Evolutionary conservation across 129 eudicot species (phyloP), one percentile per base, ranked within the genome.

Genomic region (Sambucus nigra): DNA sequence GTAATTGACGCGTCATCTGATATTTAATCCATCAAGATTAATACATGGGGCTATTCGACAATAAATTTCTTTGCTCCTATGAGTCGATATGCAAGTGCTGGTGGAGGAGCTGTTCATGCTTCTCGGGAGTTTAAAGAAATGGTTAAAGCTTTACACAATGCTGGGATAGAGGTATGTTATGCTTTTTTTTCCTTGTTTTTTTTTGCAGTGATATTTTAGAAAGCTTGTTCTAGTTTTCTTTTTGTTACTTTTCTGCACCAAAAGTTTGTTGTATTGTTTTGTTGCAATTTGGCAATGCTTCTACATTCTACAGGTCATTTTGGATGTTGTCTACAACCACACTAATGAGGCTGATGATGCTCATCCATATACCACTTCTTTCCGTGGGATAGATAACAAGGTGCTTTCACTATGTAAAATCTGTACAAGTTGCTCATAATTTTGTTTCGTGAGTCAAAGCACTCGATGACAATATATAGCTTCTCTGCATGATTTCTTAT

Each of bases 41-140:
- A 92, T 61, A 92, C 99, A 46, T 92, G 99, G 99, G 99, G 99
- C 40, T 92, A 92, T 69, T 92, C 99, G 53, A 92, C 99, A 58
- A 80, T 92, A 59, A 92, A 92, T 68, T 92, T 92, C 79, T 92
- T 92, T 73, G 87, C 99, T 53, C 99, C 96, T 27, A 92, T 92
- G 99, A 80, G 87, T 73, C 99, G 99, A 18, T 92, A 86, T 82
- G 99, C 99, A 38, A 92, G 99, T 75, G 66, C 61, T 72, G 94
- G 87, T 56, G 96, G 99, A 54, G 99, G 99, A 60, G 87, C 99
- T 51, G 26, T 77, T 29, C 60, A 61, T 69, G 99, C 99, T 73
- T 75, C 96, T 8, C 56, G 16, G 19, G 99, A 92, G 81, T 86
- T 92, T 42, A 92, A 86, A 68, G 73, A 86, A 70, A 92, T 92